Base-by-base conservation (phyloP, 345 rosid genomes). In the Brassica incana region DNA sequence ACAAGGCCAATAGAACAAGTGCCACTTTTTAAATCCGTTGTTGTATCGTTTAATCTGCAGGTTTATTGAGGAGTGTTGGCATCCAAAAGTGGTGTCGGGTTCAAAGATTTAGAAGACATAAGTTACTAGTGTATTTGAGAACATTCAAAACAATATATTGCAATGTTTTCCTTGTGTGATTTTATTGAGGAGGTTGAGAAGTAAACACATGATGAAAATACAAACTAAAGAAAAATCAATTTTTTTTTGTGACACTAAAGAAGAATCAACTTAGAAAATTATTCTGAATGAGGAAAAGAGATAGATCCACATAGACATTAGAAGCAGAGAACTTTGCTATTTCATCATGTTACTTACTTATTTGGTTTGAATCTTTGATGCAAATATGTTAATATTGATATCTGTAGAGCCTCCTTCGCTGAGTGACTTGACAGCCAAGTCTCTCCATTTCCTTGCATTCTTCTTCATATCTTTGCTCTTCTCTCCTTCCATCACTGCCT, bases 31-130 rank as follows among this genome's bases (percentile, higher is more conserved):
- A 62, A 40, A 15, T 14, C 29, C 0, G 8, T 54, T 40, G 45
- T 59, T 45, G 20, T 62, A 14, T 68, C 1, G 5, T 8, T 68
- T 76, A 69, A 61, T 72, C 20, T 80, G 67, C 83, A 94, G 95
- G 81, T 84, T 94, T 89, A 85, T 94, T 38, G 92, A 90, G 82
- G 91, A 92, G 76, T 94, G 97, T 73, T 94, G 93, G 97, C 84
- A 59, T 20, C 11, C 11, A 18, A 0, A 20, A 7, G 15, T 43
- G 32, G 0, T 23, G 48, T 68, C 5, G 8, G 71, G 35, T 23
- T 45, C 72, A 68, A 25, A 68, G 18, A 70, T 52, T 15, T 29
- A 15, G 3, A 16, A 32, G 0, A 52, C 48, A 54, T 2, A 14
- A 6, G 20, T 9, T 11, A 25, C 4, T 20, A 64, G 43, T 3